These are phyloP conservation scores for Castanopsis chinensis DNA, from an alignment of 306 rosid genomes.

Conservation along the genomic window DNA sequence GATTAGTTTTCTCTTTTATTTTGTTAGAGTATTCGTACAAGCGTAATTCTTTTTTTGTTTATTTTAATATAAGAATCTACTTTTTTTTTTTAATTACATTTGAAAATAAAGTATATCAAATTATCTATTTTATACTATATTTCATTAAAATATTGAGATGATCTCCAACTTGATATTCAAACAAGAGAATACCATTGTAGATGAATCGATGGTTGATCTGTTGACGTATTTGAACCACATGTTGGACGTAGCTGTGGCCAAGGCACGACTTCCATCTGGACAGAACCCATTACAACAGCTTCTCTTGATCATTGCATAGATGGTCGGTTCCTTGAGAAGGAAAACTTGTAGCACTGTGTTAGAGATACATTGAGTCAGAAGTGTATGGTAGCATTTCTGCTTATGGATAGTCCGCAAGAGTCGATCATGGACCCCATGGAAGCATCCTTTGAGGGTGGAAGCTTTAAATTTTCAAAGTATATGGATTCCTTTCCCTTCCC, in stretches of 20 bases:
- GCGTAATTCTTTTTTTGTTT: too few relatives aligned
- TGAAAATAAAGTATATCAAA: too few relatives aligned
- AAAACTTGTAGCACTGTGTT: conserved; percentile 53
- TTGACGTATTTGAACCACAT: conserved; percentile 61
- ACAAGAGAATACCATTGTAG: conserved; percentile 78
- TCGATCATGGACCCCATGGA: conserved; percentile 70
- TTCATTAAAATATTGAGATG: too few relatives aligned
- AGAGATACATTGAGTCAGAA: conserved; percentile 55
- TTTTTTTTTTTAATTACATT: too few relatives aligned
- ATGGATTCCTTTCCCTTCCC: conserved; percentile 92
- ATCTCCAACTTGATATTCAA: conserved; percentile 77
- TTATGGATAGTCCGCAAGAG: conserved; percentile 68
- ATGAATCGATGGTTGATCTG: conserved; percentile 79
- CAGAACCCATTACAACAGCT: conserved; percentile 82
- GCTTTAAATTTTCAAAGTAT: conserved; percentile 44
- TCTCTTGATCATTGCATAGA: conserved; percentile 83
- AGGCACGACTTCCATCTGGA: conserved; percentile 87
- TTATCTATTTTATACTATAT: too few relatives aligned
- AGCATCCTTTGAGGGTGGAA: conserved; percentile 44
- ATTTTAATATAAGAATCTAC: too few relatives aligned
- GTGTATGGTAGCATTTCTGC: conserved; percentile 82
- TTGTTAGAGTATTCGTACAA: too few relatives aligned
- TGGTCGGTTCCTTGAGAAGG: conserved; percentile 78
- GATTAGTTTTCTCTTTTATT: too few relatives aligned
- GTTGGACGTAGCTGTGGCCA: conserved; percentile 64